Evolutionary conservation across 2,329 filamentous ascomycete genomes (phyloP).

Genomic region (Karstenula rhodostoma): DNA sequence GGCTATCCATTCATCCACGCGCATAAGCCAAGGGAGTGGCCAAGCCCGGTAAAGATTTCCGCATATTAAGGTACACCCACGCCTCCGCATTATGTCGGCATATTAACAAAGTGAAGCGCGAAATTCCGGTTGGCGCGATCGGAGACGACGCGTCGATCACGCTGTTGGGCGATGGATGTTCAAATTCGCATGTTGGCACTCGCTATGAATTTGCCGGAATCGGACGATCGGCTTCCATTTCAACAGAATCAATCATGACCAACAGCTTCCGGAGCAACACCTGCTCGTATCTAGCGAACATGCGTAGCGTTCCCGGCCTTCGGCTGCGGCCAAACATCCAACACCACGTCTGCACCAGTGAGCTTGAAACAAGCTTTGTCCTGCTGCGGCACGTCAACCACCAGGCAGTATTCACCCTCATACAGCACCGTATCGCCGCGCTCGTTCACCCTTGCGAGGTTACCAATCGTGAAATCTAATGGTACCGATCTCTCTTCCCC

Average conservation of each 20-base stretch:
- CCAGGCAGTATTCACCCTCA: conserved; percentile 58
- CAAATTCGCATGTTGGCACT: neutral
- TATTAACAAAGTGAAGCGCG: neutral
- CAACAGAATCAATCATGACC: neutral
- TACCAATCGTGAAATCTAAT: conserved; percentile 58
- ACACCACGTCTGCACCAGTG: conserved; percentile 53
- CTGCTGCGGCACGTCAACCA: conserved; percentile 41
- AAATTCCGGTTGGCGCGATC: neutral
- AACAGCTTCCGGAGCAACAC: neutral
- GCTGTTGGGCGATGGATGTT: neutral
- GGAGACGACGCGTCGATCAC: neutral
- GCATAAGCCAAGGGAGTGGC: conserved; percentile 11
- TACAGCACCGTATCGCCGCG: conserved; percentile 62
- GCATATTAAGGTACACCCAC: conserved; percentile 13
- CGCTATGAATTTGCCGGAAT: neutral
- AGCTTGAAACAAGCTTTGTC: conserved; percentile 56
- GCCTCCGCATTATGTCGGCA: neutral
- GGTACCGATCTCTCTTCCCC: conserved; percentile 42
- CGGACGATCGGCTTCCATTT: neutral
- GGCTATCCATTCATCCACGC: conserved; percentile 5
- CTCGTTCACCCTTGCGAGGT: conserved; percentile 59
- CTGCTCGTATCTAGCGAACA: neutral
- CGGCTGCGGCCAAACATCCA: conserved; percentile 50
- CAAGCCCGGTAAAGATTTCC: conserved; percentile 4
- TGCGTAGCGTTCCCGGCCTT: neutral